phyloP scores from a whole-genome alignment of 1,139 yeast genomes.

The Kurtzmaniella quercitrusa region DNA sequence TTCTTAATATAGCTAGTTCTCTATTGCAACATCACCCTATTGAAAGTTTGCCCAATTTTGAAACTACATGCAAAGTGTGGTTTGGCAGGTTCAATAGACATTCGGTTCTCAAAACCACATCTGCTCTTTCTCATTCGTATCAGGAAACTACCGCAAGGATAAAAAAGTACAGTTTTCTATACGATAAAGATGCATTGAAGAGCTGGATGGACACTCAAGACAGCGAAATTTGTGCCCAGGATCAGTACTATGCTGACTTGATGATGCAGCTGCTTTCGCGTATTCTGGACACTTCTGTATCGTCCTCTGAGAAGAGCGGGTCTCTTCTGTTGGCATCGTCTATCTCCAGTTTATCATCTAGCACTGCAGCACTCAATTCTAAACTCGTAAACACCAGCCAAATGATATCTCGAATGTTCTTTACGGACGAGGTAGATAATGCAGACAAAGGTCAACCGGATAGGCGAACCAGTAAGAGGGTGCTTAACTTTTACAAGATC shows the following conservation, averaged over 20 bases:
- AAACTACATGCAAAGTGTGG: slow-evolving; percentile 31
- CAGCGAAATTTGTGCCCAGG: slow-evolving; percentile 25
- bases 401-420: slow-evolving; percentile 27
- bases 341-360: slow-evolving; percentile 28
- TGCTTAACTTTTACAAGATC: slow-evolving; percentile 22
- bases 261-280: slow-evolving; percentile 12
- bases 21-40: slow-evolving; percentile 28
- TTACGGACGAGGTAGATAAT: slow-evolving; percentile 12
- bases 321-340: slow-evolving; percentile 36
- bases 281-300: slow-evolving; percentile 15
- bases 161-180: not conserved
- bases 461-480: not conserved
- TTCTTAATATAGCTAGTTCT: slow-evolving; percentile 30
- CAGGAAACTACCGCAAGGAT: not conserved
- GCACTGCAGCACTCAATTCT: slow-evolving; percentile 27
- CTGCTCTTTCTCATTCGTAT: slow-evolving; percentile 9
- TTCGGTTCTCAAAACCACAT: slow-evolving; percentile 25
- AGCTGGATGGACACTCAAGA: slow-evolving; percentile 25
- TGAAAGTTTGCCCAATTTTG: slow-evolving; percentile 17
- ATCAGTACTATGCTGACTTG: slow-evolving; percentile 16
- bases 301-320: slow-evolving; percentile 10
- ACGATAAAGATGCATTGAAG: slow-evolving; percentile 6
- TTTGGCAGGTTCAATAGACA: slow-evolving; percentile 25
- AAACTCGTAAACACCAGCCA: slow-evolving; percentile 29
- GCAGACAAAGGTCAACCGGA: slow-evolving; percentile 2